Conservation (phyloP, 106 monocot species). For the Dendrobium officinale region DNA sequence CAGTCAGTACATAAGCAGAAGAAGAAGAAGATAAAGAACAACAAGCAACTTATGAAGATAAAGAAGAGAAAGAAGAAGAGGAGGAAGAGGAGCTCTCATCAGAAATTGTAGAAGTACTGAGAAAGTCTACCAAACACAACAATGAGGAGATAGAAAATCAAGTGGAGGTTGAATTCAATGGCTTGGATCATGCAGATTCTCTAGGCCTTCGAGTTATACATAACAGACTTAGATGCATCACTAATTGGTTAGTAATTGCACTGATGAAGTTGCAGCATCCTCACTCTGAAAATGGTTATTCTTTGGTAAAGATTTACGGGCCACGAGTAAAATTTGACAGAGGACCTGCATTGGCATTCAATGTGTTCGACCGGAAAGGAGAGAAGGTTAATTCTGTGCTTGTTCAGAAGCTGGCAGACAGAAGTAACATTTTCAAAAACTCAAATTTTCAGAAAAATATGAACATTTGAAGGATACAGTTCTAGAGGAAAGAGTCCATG, state of each 20-base stretch:
- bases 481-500: slow-evolving; percentile 26
- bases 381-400: slow-evolving; percentile 62
- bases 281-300: slow-evolving; percentile 24
- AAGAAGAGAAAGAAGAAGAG: background rate
- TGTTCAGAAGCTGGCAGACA: slow-evolving; percentile 81
- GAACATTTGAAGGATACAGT: slow-evolving; percentile 23
- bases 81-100: slow-evolving; percentile 3
- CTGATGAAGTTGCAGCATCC: slow-evolving; percentile 63
- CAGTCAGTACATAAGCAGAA: background rate
- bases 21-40: background rate
- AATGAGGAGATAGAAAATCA: background rate
- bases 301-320: slow-evolving; percentile 62
- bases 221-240: slow-evolving; percentile 53
- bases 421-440: slow-evolving; percentile 54
- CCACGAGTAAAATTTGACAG: slow-evolving; percentile 66
- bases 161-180: slow-evolving; percentile 34
- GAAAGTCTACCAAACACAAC: background rate
- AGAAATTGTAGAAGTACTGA: slow-evolving; percentile 17
- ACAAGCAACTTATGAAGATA: background rate
- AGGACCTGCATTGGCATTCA: slow-evolving; percentile 70
- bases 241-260: slow-evolving; percentile 68
- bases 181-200: slow-evolving; percentile 72
- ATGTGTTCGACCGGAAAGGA: slow-evolving; percentile 84
- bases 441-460: slow-evolving; percentile 52
- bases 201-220: slow-evolving; percentile 53